A percentile compares a stretch with the other conserved stretches of the same genome.
Conservation (phyloP, 1,284 basidiomycete genomes). For the Polyporus tsugae region DNA sequence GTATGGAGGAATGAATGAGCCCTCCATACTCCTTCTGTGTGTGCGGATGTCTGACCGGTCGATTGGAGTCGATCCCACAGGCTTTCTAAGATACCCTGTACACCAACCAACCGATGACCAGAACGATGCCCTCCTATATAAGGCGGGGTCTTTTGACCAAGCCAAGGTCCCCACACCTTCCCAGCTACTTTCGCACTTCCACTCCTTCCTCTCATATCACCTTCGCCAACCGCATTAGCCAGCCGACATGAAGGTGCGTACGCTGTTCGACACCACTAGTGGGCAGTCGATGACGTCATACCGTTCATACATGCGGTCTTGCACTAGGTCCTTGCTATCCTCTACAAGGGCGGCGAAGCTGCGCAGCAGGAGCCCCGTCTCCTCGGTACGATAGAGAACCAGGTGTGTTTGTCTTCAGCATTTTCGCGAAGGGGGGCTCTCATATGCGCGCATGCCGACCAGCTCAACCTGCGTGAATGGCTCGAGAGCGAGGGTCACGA, state of each 20-base stretch:
- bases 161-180: constrained; percentile 32
- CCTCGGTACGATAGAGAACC: constrained; percentile 91
- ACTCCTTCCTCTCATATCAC: constrained; percentile 21
- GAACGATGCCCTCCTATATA: constrained; percentile 28
- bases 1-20: background rate
- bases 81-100: constrained; percentile 2
- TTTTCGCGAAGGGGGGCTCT: background rate
- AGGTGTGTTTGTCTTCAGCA: constrained; percentile 49
- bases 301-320: background rate
- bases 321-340: constrained; percentile 79
- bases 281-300: constrained; percentile 21
- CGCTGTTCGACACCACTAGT: background rate
- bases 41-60: constrained; percentile 13
- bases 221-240: constrained; percentile 13
- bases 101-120: constrained; percentile 29
- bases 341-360: constrained; percentile 79
- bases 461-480: constrained; percentile 82
- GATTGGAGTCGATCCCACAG: constrained; percentile 27
- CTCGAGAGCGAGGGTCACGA: constrained; percentile 83
- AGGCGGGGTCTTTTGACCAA: constrained; percentile 28
- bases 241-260: constrained; percentile 38
- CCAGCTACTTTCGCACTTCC: constrained; percentile 23
- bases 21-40: constrained; percentile 12
- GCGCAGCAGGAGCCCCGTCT: constrained; percentile 86
- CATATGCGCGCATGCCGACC: constrained; percentile 3